Evolutionary conservation across 2,329 filamentous ascomycete genomes (phyloP).

Genomic region (Trichoderma sp.): DNA sequence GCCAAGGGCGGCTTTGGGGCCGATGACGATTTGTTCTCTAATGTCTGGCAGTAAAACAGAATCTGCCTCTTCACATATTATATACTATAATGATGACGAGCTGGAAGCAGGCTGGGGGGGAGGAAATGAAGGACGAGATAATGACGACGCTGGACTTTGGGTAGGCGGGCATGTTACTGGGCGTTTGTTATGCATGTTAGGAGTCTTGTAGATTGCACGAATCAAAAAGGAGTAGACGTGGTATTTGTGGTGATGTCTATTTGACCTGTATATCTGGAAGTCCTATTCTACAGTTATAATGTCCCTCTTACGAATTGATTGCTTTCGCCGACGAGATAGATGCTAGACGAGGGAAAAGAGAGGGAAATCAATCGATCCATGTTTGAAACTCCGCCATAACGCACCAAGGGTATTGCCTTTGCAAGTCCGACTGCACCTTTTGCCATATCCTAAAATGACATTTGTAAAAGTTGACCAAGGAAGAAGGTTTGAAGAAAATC

Average conservation of each 20-base stretch:
- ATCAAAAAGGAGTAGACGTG: slow-evolving; percentile 22
- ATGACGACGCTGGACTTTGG: slow-evolving; percentile 30
- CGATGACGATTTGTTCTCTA: slow-evolving; percentile 88
- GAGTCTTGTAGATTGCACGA: slow-evolving; percentile 38
- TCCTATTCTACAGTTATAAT: slow-evolving; percentile 13
- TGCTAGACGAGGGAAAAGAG: background rate
- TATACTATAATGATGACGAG: slow-evolving; percentile 12
- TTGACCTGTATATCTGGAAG: slow-evolving; percentile 4
- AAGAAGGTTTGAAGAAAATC: too few species aligned
- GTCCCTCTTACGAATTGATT: slow-evolving; percentile 14
- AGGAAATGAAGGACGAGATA: slow-evolving; percentile 27
- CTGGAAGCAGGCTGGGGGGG: slow-evolving; percentile 6
- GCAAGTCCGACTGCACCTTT: slow-evolving; percentile 13
- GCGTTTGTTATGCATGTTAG: slow-evolving; percentile 38
- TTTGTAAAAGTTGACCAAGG: too few species aligned
- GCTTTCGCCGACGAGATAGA: background rate
- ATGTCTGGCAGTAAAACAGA: slow-evolving; percentile 77
- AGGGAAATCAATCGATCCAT: background rate
- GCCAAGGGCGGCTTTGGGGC: slow-evolving; percentile 62
- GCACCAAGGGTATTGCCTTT: slow-evolving; percentile 31
- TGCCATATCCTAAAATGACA: slow-evolving; percentile 23
- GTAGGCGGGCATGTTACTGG: slow-evolving; percentile 38
- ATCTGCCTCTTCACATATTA: slow-evolving; percentile 17
- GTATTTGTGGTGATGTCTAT: slow-evolving; percentile 12
- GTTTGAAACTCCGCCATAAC: slow-evolving; percentile 17